Base-by-base conservation (phyloP, 306 rosid genomes). In the Dalbergia oliveri region DNA sequence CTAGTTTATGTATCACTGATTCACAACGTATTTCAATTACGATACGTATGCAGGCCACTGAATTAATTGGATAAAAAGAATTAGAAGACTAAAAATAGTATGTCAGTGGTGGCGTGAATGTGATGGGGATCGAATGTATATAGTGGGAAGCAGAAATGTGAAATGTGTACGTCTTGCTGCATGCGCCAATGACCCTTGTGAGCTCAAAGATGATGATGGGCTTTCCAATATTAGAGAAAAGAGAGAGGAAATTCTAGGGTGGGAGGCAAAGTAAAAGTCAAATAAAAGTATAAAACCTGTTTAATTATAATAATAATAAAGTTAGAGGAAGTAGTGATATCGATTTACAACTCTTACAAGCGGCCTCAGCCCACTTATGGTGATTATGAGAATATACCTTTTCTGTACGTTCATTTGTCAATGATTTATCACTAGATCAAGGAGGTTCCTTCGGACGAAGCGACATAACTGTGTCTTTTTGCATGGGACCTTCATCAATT, bases 341-440 rank as follows among this genome's bases (percentile, higher is more conserved):
- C 11, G 31, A 65, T 56, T 76, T 77, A 37, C 51, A 66, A 37
- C 74, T 37, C 45, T 9, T 12, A 76, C n/a, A 4, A n/a, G 54
- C 35, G 70, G 31, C 53, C 66, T 12, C 44, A 53, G 37, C 16
- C 81, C 73, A 51, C 54, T 62, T 7, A 70, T 51, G 16, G 5
- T 50, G 16, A 16, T 31, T 15, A 49, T 12, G 39, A 76, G 12
- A 10, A 61, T 61, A 16, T 44, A 5, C 49, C 26, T 26, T 60
- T 44, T 47, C 39, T 63, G 3, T 14, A 63, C 15, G 21, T 62
- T 62, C 45, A 33, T 34, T 63, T 63, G 68, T 33, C 11, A 34
- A 34, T 34, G 23, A 6, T 53, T 5, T 34, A 45, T 63, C 68
- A 14, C 41, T 34, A 31, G 19, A 31, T 61, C 4, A 15, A 4